phyloP scores from a whole-genome alignment of 2,329 filamentous ascomycete species.

The Colletotrichum simmondsii region DNA sequence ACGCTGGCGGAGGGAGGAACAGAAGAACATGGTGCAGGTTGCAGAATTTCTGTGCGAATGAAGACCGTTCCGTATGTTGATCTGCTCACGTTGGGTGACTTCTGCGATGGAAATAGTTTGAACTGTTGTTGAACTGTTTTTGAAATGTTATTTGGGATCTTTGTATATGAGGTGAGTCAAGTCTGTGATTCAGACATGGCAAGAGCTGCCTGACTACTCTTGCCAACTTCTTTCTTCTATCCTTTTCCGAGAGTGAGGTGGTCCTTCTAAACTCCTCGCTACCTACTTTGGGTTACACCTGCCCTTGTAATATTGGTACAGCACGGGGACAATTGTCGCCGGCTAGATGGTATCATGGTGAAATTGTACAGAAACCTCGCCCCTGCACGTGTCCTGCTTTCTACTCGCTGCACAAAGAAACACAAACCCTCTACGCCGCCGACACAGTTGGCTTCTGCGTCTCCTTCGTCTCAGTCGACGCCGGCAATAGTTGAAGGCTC shows the following conservation, averaged over 20 bases:
- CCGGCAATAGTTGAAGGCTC: conserved; percentile 41
- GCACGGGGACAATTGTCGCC: background rate
- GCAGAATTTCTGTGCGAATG: no score
- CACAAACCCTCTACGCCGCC: conserved; percentile 21
- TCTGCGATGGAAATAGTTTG: no score
- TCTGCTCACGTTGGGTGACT: no score
- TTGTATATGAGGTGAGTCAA: conserved; percentile 27
- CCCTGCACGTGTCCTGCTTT: background rate
- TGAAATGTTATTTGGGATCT: background rate
- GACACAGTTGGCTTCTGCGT: conserved; percentile 34
- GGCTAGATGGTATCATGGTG: conserved; percentile 26
- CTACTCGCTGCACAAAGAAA: background rate
- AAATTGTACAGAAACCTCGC: conserved; percentile 8
- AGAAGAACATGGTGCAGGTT: conserved; percentile 50
- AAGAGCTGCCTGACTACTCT: background rate
- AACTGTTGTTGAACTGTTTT: background rate
- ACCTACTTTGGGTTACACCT: background rate
- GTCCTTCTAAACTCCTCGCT: background rate
- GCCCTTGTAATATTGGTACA: conserved; percentile 10
- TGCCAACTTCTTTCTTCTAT: conserved; percentile 19
- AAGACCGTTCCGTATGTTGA: background rate
- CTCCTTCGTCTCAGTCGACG: background rate
- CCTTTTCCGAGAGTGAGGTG: conserved; percentile 15
- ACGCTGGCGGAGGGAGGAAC: conserved; percentile 50
- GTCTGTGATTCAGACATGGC: background rate